Base-by-base conservation (phyloP, 192 early-diverging fungal species). In the Coemansia sp. region DNA sequence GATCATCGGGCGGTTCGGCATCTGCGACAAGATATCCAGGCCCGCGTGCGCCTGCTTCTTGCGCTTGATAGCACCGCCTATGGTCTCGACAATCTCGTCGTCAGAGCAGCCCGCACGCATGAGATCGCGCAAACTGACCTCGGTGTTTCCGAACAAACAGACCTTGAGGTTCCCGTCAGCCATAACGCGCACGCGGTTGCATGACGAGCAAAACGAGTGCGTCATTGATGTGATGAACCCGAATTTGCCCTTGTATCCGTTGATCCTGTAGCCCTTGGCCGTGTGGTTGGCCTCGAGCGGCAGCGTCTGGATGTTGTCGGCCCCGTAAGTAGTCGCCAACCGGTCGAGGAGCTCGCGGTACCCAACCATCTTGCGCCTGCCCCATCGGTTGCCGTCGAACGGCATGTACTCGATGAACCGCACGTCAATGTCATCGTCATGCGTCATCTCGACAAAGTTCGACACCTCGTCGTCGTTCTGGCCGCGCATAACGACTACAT, bases 331-430 rank as follows among this genome's bases (percentile, higher is more conserved):
- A 2, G 49, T 52, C 10, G 60, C 59, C 48, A 98, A 87, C 4
- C 73, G 60, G 16, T 87, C 62, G 12, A 97, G 75, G 67, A 96
- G 69, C 48, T 94, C 90, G 30, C 87, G 82, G 74, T 95, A 98
- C 18, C 94, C 87, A 2, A 97, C 88, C 36, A 98, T 78, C 58
- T 95, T 95, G 18, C 88, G 83, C 18, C 74, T 66, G 16, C 91
- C 92, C 97, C 97, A 98, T 70, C 84, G 77, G 78, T 98, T 98
- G 12, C 95, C 96, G 76, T 94, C 95, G 83, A 98, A 98, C 0
- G 97, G 97, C 97, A 97, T 98, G 69, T 97, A 97, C 76, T 98
- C 97, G 73, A 98, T 98, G 77, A 98, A 98, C 20, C 97, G 82
- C 0, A 98, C 88, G 41, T 91, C 89, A 5, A 97, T 63, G 12